These are phyloP conservation scores for Pleurotus pulmonarius DNA, from an alignment of 768 basidiomycete genomes.

Conservation along the genomic window DNA sequence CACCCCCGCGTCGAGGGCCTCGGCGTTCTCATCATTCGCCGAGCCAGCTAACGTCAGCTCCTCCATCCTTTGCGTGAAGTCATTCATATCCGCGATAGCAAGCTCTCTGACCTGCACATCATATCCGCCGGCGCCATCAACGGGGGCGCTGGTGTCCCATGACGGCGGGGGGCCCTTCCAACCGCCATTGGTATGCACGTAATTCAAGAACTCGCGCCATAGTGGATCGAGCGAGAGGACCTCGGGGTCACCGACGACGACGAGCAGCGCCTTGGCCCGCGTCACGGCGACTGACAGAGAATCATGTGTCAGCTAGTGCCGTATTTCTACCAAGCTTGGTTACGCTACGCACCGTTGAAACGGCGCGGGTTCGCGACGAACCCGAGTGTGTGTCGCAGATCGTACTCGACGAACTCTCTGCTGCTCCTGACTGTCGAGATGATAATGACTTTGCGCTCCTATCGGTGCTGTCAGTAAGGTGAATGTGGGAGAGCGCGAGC, in stretches of 20 bases:
- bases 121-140: slow-evolving; percentile 36
- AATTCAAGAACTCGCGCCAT: slow-evolving; percentile 60
- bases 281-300: slow-evolving; percentile 50
- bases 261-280: slow-evolving; percentile 54
- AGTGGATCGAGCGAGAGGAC: slow-evolving; percentile 60
- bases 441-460: slow-evolving; percentile 58
- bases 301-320: background rate
- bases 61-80: slow-evolving; percentile 34
- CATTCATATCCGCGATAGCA: slow-evolving; percentile 37
- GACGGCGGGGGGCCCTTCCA: slow-evolving; percentile 48
- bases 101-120: slow-evolving; percentile 27
- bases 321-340: background rate
- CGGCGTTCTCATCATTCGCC: slow-evolving; percentile 17
- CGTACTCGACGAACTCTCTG: slow-evolving; percentile 42
- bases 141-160: slow-evolving; percentile 44
- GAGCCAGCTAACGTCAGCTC: slow-evolving; percentile 20
- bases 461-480: background rate
- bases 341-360: slow-evolving; percentile 49
- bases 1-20: slow-evolving; percentile 25
- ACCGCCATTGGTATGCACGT: slow-evolving; percentile 47
- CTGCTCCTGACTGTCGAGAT: slow-evolving; percentile 59
- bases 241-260: slow-evolving; percentile 56
- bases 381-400: slow-evolving; percentile 52
- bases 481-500: slow-evolving; percentile 12
- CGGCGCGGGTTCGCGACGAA: slow-evolving; percentile 54